A percentile compares a stretch with the other conserved stretches of the same genome.
phyloP scores from a whole-genome alignment of 805 yeast genomes.

The Yarrowia alimentaria region DNA sequence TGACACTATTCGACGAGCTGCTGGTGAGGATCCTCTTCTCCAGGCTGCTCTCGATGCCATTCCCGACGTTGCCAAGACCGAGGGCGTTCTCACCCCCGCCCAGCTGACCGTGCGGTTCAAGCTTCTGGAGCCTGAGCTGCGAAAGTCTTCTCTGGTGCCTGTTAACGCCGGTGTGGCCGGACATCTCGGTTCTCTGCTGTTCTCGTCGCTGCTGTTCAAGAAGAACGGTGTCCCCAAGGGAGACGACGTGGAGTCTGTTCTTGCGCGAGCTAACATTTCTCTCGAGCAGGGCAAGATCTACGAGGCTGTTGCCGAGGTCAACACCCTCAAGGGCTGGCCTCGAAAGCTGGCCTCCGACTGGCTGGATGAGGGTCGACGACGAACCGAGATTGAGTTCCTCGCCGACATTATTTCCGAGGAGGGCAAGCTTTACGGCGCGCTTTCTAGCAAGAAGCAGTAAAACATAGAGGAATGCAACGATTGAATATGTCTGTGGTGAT shows the following conservation, averaged over 20 bases:
- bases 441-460: slow-evolving; percentile 23
- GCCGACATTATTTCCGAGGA: slow-evolving; percentile 48
- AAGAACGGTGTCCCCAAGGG: slow-evolving; percentile 80
- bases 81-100: slow-evolving; percentile 70
- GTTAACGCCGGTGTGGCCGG: slow-evolving; percentile 96
- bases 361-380: slow-evolving; percentile 84
- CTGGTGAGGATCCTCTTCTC: slow-evolving; percentile 51
- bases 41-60: slow-evolving; percentile 49
- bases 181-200: slow-evolving; percentile 74
- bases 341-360: slow-evolving; percentile 87
- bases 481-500: too few species aligned
- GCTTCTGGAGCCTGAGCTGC: slow-evolving; percentile 75
- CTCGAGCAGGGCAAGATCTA: slow-evolving; percentile 74
- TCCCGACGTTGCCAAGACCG: slow-evolving; percentile 46
- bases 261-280: slow-evolving; percentile 78
- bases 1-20: slow-evolving; percentile 40
- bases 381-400: slow-evolving; percentile 82
- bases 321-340: slow-evolving; percentile 88
- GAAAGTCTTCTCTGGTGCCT: slow-evolving; percentile 84
- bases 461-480: too few species aligned
- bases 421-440: slow-evolving; percentile 35
- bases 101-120: slow-evolving; percentile 81
- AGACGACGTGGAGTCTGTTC: slow-evolving; percentile 81
- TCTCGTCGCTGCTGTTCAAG: slow-evolving; percentile 70
- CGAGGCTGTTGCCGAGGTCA: slow-evolving; percentile 88